Conservation (phyloP, 768 basidiomycete species). For the Podaxis sp. region DNA sequence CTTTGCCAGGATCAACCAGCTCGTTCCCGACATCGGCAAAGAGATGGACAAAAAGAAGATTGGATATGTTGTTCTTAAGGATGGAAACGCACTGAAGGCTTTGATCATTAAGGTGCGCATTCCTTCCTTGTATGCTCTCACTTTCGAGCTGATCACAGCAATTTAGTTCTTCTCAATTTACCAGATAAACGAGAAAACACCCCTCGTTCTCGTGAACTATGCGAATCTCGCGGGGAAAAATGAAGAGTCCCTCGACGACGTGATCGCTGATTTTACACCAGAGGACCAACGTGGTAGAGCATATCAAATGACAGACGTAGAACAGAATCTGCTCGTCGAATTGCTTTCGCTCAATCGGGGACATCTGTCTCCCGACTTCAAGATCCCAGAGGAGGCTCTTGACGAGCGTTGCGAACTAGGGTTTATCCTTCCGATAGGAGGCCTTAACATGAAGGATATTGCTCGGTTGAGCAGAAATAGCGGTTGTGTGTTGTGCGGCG, state of each 20-base stretch:
- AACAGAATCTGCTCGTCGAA: slow-evolving; percentile 34
- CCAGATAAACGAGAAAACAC: slow-evolving; percentile 23
- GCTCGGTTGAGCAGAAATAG: slow-evolving; percentile 32
- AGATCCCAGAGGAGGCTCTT: slow-evolving; percentile 18
- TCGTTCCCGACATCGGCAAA: slow-evolving; percentile 13
- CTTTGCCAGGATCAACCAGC: slow-evolving; percentile 14
- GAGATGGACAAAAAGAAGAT: slow-evolving; percentile 15
- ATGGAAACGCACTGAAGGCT: slow-evolving; percentile 2
- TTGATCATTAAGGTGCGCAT: slow-evolving; percentile 6
- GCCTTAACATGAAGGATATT: slow-evolving; percentile 34
- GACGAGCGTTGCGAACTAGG: slow-evolving; percentile 28
- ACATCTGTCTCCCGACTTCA: slow-evolving; percentile 27
- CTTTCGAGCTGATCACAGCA: not conserved
- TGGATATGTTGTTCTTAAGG: slow-evolving; percentile 10
- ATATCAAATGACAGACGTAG: slow-evolving; percentile 27
- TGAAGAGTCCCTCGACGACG: slow-evolving; percentile 20
- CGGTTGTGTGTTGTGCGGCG: slow-evolving; percentile 42
- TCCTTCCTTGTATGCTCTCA: too few relatives aligned
- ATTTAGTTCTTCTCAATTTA: slow-evolving; percentile 27
- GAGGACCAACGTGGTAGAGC: slow-evolving; percentile 10
- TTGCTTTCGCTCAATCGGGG: slow-evolving; percentile 34
- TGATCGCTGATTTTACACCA: slow-evolving; percentile 17
- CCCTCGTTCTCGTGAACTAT: slow-evolving; percentile 29
- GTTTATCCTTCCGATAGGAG: slow-evolving; percentile 40
- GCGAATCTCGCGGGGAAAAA: slow-evolving; percentile 22